Evolutionary conservation across 768 basidiomycete species (phyloP).

Genomic region (Trametes elegans): DNA sequence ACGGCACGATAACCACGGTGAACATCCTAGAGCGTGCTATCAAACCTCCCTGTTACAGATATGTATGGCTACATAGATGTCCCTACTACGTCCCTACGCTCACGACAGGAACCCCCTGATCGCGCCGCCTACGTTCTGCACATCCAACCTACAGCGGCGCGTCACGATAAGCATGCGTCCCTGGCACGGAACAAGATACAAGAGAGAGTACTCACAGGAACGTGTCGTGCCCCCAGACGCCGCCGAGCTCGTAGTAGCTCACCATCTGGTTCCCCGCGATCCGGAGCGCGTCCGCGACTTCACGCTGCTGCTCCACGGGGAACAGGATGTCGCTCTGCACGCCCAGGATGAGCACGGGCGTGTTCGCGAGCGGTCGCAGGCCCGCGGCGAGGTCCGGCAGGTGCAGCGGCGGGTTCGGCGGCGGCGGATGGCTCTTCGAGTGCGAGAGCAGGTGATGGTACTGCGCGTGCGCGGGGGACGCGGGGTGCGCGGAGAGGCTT

Average conservation of each 20-base stretch:
- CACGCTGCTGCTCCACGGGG: slow-evolving; percentile 95
- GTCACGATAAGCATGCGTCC: not conserved
- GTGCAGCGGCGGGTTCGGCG: slow-evolving; percentile 70
- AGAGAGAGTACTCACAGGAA: slow-evolving; percentile 71
- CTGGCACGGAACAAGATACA: not conserved
- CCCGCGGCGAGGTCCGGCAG: slow-evolving; percentile 77
- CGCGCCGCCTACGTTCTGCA: slow-evolving; percentile 87
- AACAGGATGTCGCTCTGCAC: slow-evolving; percentile 97
- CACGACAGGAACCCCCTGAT: slow-evolving; percentile 84
- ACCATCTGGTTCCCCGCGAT: slow-evolving; percentile 87
- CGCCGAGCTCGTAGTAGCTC: slow-evolving; percentile 95
- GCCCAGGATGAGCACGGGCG: slow-evolving; percentile 83
- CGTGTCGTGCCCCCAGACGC: slow-evolving; percentile 99
- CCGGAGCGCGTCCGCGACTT: slow-evolving; percentile 88
- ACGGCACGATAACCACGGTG: not conserved
- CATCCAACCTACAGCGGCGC: slow-evolving; percentile 58
- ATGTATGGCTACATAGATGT: not conserved
- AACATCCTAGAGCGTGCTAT: not conserved
- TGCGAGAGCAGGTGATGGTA: slow-evolving; percentile 39
- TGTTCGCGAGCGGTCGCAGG: slow-evolving; percentile 68
- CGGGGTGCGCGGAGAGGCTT: slow-evolving; percentile 28
- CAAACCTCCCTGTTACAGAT: too few species aligned
- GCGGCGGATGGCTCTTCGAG: slow-evolving; percentile 71
- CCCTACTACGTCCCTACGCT: not conserved
- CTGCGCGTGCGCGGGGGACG: slow-evolving; percentile 21